Percentiles rank a stretch among this genome's conserved stretches.
Evolutionary conservation across 768 basidiomycete genomes (phyloP).

Genomic region (Lentinula boryana): DNA sequence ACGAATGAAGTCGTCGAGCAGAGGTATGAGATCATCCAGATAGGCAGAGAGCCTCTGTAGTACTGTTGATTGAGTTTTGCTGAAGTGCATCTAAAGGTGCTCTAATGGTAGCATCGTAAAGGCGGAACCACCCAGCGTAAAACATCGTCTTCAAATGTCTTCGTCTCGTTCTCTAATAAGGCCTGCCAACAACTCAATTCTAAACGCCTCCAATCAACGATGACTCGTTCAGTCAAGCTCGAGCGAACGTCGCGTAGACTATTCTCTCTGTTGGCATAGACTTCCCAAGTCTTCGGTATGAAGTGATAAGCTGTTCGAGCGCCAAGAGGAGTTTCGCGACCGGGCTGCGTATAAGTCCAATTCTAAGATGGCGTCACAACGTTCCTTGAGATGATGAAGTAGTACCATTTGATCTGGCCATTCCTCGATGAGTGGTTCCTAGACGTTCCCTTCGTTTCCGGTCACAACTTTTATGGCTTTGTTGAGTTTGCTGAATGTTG

Average conservation of each 20-base stretch:
- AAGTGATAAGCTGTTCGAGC: slow-evolving; percentile 76
- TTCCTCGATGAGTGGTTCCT: slow-evolving; percentile 50
- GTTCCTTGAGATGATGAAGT: slow-evolving; percentile 75
- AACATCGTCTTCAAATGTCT: slow-evolving; percentile 41
- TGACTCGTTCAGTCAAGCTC: slow-evolving; percentile 57
- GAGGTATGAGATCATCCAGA: slow-evolving; percentile 60
- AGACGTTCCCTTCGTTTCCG: slow-evolving; percentile 49
- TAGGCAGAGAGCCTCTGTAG: slow-evolving; percentile 39
- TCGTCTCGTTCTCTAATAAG: slow-evolving; percentile 68
- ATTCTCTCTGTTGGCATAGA: slow-evolving; percentile 89
- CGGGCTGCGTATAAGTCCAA: slow-evolving; percentile 64
- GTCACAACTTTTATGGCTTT: slow-evolving; percentile 52
- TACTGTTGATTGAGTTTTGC: slow-evolving; percentile 25
- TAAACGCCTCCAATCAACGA: slow-evolving; percentile 86
- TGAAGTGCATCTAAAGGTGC: slow-evolving; percentile 48
- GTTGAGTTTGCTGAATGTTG: slow-evolving; percentile 66
- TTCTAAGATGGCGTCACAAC: slow-evolving; percentile 59
- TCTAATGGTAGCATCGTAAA: slow-evolving; percentile 74
- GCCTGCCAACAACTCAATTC: slow-evolving; percentile 86
- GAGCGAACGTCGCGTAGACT: slow-evolving; percentile 65
- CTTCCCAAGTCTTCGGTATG: slow-evolving; percentile 97
- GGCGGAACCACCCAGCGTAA: slow-evolving; percentile 84
- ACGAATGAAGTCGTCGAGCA: slow-evolving; percentile 76
- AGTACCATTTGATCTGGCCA: slow-evolving; percentile 99
- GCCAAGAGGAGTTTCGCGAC: slow-evolving; percentile 78